Base-by-base conservation (phyloP, 495 filamentous ascomycete species). In the Sabuloglossum arenarium region DNA sequence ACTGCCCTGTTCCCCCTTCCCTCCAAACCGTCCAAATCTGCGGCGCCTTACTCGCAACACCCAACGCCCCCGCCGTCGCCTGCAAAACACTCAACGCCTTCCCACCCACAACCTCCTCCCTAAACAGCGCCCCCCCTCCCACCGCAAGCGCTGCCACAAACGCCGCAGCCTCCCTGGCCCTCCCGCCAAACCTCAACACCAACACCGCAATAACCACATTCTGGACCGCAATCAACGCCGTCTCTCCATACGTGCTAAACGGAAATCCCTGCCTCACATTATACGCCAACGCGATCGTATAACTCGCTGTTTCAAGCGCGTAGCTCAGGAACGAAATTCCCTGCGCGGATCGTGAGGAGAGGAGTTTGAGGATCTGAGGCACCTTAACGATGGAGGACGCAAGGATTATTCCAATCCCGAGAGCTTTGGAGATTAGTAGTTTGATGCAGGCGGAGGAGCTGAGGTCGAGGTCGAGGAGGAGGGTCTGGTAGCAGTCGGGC, bases 241-340 rank as follows among this genome's bases (percentile, higher is more conserved):
- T 86, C 75, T 98, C 91, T 64, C 91, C 91, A 63, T 83, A 98
- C 19, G 91, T 97, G 73, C 84, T 90, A 69, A 97, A 91, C 16
- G 93, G 90, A 64, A 93, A 94, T 6, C 82, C 81, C 62, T 87
- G 83, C 64, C 93, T 82, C 56, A 84, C 73, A 66, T 91, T 91
- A 71, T 98, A 98, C 29, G 82, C 85, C 43, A 97, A 76, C 1
- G 79, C 82, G 70, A 91, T 90, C 54, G 95, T 74, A 68, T 88
- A 84, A 61, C 79, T 77, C 58, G 79, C 73, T 10, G 88, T 94
- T 69, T 98, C 91, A 66, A 98, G 85, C 42, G 86, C 75, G 70
- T 94, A 95, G 29, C 84, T 81, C 39, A 91, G 77, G 73, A 95
- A 94, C 56, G 80, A 86, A 57, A 97, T 75, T 61, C 90, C 91